Evolutionary conservation across 2,329 filamentous ascomycete species (phyloP), one percentile per base, ranked within the genome.

Genomic region (Neopestalotiopsis rosae): DNA sequence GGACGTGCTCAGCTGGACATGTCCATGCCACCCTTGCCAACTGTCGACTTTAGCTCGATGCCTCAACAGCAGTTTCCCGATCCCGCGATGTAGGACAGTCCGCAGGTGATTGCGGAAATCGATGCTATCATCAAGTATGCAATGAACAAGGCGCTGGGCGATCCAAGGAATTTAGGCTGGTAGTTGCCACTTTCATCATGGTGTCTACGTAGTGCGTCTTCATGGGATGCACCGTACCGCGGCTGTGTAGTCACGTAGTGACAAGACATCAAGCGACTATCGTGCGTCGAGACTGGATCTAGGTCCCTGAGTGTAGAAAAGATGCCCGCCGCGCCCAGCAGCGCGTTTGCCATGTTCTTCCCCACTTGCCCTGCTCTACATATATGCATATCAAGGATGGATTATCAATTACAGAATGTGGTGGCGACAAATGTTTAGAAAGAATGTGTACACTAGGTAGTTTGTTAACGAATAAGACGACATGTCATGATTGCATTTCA

Each of bases 1-100:
- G 89, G 89, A 57, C 79, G 81, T 30, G 81, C 79, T 24, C 81
- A 87, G 72, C 81, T 89, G 1, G 74, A 77, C 4, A 65, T 73
- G n/a, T 67, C 70, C 28, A 72, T 74, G 62, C 68, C 77, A 65
- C 42, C n/a, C 64, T 57, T 66, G 64, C 42, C 34, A n/a, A 14
- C 52, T 42, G 56, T 30, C 32, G 52, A 59, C 49, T 67, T 67
- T 56, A 13, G 32, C 32, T n/a, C 65, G n/a, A 42, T 67, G 32
- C 65, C 52, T 12, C 59, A 30, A 30, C 59, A 62, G 40, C 38
- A 32, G 40, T 67, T 67, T 67, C 58, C 59, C 45, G 56, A 67
- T 67, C 52, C 65, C 49, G 58, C 56, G 12, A 42, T 67, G n/a
- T 67, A 67, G 56, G 56, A 67, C 14, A 13, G 45, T 32, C 42